Conservation (phyloP, 306 rosid species). For the Begonia loranthoides region DNA sequence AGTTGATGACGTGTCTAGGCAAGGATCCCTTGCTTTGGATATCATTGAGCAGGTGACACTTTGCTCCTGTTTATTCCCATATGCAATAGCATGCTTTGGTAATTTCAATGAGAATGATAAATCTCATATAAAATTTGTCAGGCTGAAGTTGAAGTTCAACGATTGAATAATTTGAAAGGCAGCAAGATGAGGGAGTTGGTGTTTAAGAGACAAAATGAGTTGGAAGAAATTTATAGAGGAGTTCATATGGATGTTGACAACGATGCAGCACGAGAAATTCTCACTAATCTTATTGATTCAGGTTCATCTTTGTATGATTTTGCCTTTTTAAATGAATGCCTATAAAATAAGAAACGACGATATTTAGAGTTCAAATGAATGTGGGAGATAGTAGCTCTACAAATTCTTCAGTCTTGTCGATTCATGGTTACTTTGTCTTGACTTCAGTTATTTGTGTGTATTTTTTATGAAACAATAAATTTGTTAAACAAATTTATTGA, state of each 20-base stretch:
- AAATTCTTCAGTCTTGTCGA: too few species aligned
- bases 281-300: conserved; percentile 54
- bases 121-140: conserved; percentile 3
- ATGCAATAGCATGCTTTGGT: not conserved
- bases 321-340: not conserved
- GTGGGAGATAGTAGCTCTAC: too few species aligned
- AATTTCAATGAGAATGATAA: not conserved
- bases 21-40: conserved; percentile 56
- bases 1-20: conserved; percentile 51
- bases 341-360: too few species aligned
- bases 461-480: too few species aligned
- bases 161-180: conserved; percentile 57
- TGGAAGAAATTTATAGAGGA: conserved; percentile 68
- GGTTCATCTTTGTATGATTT: conserved; percentile 25
- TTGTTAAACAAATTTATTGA: too few species aligned
- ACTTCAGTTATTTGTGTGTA: too few species aligned
- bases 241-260: conserved; percentile 77
- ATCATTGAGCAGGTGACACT: conserved; percentile 54
- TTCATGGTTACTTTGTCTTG: too few species aligned
- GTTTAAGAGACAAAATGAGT: conserved; percentile 72
- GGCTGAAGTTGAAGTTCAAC: conserved; percentile 61
- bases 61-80: not conserved
- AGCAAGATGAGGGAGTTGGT: conserved; percentile 75
- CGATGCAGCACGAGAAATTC: conserved; percentile 49
- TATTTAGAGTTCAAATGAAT: too few species aligned